phyloP scores from a whole-genome alignment of 805 yeast species.

The Zygotorulaspora danielsina region DNA sequence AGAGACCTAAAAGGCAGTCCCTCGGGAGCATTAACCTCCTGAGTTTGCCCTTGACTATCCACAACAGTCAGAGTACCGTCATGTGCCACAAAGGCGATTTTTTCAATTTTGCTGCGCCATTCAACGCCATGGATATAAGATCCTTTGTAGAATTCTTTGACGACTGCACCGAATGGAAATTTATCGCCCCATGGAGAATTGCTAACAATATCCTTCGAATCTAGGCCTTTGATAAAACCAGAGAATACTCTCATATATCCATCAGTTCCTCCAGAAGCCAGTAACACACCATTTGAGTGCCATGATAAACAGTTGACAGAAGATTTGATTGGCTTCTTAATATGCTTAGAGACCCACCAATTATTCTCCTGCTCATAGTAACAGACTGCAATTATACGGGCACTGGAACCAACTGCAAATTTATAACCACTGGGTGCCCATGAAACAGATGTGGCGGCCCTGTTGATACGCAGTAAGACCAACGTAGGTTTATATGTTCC shows the following conservation, averaged over 20 bases:
- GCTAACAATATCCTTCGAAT: conserved; percentile 46
- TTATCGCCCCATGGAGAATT: conserved; percentile 90
- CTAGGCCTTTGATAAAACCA: conserved; percentile 84
- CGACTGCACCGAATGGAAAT: conserved; percentile 84
- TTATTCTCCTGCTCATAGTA: conserved; percentile 94
- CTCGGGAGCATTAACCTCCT: conserved; percentile 29
- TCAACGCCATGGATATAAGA: conserved; percentile 92
- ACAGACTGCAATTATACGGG: conserved; percentile 90
- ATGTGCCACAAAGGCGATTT: conserved; percentile 77
- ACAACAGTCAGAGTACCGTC: conserved; percentile 80
- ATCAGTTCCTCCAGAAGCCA: conserved; percentile 90
- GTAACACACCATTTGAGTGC: conserved; percentile 88
- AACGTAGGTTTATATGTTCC: conserved; percentile 76
- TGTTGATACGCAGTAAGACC: conserved; percentile 84
- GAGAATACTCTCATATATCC: conserved; percentile 89
- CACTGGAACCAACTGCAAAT: conserved; percentile 96
- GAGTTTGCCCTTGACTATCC: conserved; percentile 43
- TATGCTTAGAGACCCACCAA: conserved; percentile 99
- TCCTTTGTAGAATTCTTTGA: conserved; percentile 47
- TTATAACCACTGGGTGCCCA: conserved; percentile 96
- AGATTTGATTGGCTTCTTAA: conserved; percentile 89
- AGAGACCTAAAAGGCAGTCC: conserved; percentile 77
- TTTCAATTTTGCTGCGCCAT: conserved; percentile 75
- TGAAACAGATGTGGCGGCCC: conserved; percentile 90
- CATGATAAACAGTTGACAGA: conserved; percentile 79